These are phyloP conservation scores for Penicillium corylophilum DNA, from an alignment of 2,329 filamentous ascomycete genomes.

Conservation along the genomic window DNA sequence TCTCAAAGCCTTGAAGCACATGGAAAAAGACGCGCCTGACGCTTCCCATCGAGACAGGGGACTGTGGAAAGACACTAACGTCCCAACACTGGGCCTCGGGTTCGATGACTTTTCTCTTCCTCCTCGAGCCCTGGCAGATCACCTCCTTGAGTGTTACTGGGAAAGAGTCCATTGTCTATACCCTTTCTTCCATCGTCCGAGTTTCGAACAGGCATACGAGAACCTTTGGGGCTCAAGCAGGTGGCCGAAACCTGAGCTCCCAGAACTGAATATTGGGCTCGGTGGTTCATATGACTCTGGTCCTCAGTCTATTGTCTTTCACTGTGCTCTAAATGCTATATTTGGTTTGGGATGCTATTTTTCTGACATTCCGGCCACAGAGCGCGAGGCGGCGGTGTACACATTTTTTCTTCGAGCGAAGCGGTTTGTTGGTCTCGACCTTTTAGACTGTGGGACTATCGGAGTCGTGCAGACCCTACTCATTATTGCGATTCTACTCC, in stretches of 20 bases:
- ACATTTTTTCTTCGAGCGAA: slow-evolving; percentile 39
- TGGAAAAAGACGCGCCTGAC: slow-evolving; percentile 5
- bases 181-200: slow-evolving; percentile 45
- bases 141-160: slow-evolving; percentile 43
- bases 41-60: slow-evolving; percentile 8
- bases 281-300: slow-evolving; percentile 33
- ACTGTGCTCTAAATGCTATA: slow-evolving; percentile 45
- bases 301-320: slow-evolving; percentile 40
- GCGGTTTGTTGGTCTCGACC: slow-evolving; percentile 36
- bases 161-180: slow-evolving; percentile 45
- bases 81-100: slow-evolving; percentile 16
- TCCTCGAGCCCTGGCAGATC: slow-evolving; percentile 43
- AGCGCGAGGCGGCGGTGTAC: slow-evolving; percentile 29
- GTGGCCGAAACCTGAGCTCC: slow-evolving; percentile 14
- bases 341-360: slow-evolving; percentile 46
- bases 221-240: slow-evolving; percentile 37
- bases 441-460: slow-evolving; percentile 40
- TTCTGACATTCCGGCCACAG: slow-evolving; percentile 31
- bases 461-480: slow-evolving; percentile 45
- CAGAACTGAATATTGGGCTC: slow-evolving; percentile 35
- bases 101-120: slow-evolving; percentile 40
- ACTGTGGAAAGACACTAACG: slow-evolving; percentile 12
- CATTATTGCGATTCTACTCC: slow-evolving; percentile 40
- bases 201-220: slow-evolving; percentile 44
- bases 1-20: slow-evolving; percentile 10